Evolutionary conservation across 192 early-diverging fungal species (phyloP).

Genomic region (Polychytrium aggregatum): DNA sequence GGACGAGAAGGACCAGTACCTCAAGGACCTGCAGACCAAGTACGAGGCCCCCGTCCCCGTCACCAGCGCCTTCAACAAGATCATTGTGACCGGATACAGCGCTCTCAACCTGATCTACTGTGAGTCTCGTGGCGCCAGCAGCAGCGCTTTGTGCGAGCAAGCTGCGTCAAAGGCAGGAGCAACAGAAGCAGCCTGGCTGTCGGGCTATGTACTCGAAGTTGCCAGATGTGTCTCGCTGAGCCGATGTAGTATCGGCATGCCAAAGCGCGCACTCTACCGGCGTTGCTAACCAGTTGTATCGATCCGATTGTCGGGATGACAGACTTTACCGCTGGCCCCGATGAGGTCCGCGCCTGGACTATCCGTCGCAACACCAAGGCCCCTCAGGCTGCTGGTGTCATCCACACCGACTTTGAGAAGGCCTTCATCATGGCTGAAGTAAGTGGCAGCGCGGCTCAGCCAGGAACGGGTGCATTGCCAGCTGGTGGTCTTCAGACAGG

Average conservation of each 20-base stretch:
- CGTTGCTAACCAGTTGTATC: conserved; percentile 13
- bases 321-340: conserved; percentile 84
- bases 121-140: conserved; percentile 1
- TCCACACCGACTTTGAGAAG: conserved; percentile 79
- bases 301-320: too few relatives aligned
- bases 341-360: conserved; percentile 91
- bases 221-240: too few relatives aligned
- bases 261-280: not conserved
- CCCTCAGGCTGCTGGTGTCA: conserved; percentile 85
- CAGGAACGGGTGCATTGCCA: too few relatives aligned
- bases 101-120: conserved; percentile 83
- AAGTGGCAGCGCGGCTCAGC: too few relatives aligned
- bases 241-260: too few relatives aligned
- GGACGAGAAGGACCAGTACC: conserved; percentile 46
- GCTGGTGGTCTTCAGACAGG: conserved; percentile 1
- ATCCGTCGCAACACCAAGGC: conserved; percentile 71
- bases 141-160: not conserved
- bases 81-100: conserved; percentile 83
- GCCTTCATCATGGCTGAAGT: conserved; percentile 90
- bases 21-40: conserved; percentile 50
- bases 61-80: conserved; percentile 67
- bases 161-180: too few relatives aligned
- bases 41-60: conserved; percentile 30
- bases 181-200: too few relatives aligned
- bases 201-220: too few relatives aligned